phyloP scores from a whole-genome alignment of 1,284 basidiomycete species.

The Schizophyllum amplum region DNA sequence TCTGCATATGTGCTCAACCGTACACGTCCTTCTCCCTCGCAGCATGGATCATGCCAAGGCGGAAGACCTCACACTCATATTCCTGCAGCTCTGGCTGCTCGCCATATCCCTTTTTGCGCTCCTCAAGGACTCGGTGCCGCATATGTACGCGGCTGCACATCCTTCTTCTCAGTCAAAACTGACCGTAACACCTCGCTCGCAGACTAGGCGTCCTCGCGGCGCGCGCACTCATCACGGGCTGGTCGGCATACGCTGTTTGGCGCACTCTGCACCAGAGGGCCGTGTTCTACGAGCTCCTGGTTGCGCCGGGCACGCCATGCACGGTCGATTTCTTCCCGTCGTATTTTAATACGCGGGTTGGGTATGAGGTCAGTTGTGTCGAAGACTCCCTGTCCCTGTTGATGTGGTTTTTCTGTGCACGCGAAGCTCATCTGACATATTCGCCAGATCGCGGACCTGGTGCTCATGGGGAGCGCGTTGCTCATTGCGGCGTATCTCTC shows the following conservation, averaged over 20 bases:
- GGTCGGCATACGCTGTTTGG: slow-evolving; percentile 46
- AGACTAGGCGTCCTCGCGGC: slow-evolving; percentile 42
- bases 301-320: slow-evolving; percentile 34
- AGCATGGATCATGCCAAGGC: slow-evolving; percentile 40
- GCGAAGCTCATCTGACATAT: no score
- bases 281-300: slow-evolving; percentile 30
- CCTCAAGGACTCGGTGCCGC: slow-evolving; percentile 43
- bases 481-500: slow-evolving; percentile 35
- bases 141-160: slow-evolving; percentile 33
- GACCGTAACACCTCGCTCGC: not conserved
- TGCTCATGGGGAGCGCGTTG: slow-evolving; percentile 37
- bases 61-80: slow-evolving; percentile 43
- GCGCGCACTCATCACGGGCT: slow-evolving; percentile 36
- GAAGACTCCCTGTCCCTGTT: not conserved
- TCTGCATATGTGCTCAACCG: not conserved
- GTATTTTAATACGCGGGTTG: slow-evolving; percentile 33
- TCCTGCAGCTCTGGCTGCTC: slow-evolving; percentile 52
- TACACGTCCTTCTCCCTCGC: not conserved
- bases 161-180: not conserved
- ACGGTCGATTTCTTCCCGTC: slow-evolving; percentile 35
- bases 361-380: slow-evolving; percentile 32
- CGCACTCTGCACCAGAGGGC: slow-evolving; percentile 28
- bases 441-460: slow-evolving; percentile 45
- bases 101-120: slow-evolving; percentile 45
- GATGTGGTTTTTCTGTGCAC: no score